Conservation (phyloP, 345 rosid species). For the Zanthoxylum bungeanum region DNA sequence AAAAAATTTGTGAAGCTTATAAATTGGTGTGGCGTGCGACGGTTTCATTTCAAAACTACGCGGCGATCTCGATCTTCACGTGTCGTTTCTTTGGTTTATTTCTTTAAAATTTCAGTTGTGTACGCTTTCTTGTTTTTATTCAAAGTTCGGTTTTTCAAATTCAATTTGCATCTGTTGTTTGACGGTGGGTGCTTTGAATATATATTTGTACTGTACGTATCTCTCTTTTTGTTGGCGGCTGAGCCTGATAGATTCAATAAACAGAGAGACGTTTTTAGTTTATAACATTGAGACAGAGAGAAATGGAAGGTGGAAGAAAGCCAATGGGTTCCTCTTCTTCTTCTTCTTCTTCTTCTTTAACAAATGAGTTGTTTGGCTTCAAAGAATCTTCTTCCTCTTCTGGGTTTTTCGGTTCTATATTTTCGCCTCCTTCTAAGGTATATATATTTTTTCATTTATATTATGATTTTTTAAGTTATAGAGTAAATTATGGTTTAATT, state of each 20-base stretch:
- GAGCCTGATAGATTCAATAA: not conserved
- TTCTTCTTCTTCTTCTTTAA: conserved; percentile 44
- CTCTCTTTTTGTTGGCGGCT: conserved; percentile 24
- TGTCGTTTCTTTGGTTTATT: conserved; percentile 16
- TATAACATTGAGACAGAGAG: not conserved
- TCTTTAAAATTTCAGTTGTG: not conserved
- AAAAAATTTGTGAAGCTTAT: too few species aligned
- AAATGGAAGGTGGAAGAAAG: conserved; percentile 63
- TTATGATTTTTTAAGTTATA: too few species aligned
- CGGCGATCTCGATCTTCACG: conserved; percentile 38
- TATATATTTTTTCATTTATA: too few species aligned
- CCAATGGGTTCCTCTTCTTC: too few species aligned
- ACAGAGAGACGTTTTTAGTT: not conserved
- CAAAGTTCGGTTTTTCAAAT: not conserved
- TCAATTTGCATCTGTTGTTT: not conserved
- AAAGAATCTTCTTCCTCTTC: conserved; percentile 52
- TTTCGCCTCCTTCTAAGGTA: conserved; percentile 61
- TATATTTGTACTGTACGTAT: not conserved
- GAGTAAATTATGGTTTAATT: too few species aligned
- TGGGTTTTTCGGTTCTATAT: conserved; percentile 57
- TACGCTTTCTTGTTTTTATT: not conserved
- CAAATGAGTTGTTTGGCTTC: conserved; percentile 68
- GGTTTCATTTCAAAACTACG: not conserved
- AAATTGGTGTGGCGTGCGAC: conserved; percentile 11
- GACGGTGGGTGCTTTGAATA: conserved; percentile 23